Conservation (phyloP, 2,329 filamentous ascomycete genomes). For the Colletotrichum lindemuthianum region DNA sequence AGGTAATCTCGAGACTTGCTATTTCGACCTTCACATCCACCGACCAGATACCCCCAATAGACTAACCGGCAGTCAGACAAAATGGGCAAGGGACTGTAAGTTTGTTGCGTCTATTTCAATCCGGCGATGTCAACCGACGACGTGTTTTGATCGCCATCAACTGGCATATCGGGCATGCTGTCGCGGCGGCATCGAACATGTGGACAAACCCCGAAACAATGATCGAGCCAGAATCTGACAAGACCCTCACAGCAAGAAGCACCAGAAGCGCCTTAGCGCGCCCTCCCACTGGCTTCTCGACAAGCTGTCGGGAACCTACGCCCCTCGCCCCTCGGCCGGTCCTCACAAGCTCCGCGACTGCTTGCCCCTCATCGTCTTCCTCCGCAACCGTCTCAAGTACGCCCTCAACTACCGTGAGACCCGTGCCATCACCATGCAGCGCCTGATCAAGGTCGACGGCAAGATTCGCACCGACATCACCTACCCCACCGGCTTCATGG, state of each 20-base stretch:
- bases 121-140: neutral
- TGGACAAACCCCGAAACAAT: neutral
- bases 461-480: constrained; percentile 99
- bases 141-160: too few relatives aligned
- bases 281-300: constrained; percentile 99
- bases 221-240: constrained; percentile 43
- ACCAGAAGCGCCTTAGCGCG: constrained; percentile 99
- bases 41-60: constrained; percentile 36
- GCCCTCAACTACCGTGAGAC: constrained; percentile 98
- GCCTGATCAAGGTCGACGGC: constrained; percentile 98
- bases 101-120: constrained; percentile 36
- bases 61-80: constrained; percentile 50
- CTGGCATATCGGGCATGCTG: too few relatives aligned
- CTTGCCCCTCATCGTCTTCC: constrained; percentile 98
- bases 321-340: constrained; percentile 78
- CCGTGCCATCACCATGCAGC: constrained; percentile 99
- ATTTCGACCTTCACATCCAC: constrained; percentile 34
- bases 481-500: constrained; percentile 99
- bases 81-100: constrained; percentile 74
- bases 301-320: constrained; percentile 95
- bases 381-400: constrained; percentile 98
- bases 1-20: neutral
- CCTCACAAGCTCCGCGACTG: constrained; percentile 99
- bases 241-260: constrained; percentile 81
- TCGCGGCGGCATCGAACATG: too few relatives aligned